phyloP scores from a whole-genome alignment of 1,284 basidiomycete genomes.

The Vanrija sp. region DNA sequence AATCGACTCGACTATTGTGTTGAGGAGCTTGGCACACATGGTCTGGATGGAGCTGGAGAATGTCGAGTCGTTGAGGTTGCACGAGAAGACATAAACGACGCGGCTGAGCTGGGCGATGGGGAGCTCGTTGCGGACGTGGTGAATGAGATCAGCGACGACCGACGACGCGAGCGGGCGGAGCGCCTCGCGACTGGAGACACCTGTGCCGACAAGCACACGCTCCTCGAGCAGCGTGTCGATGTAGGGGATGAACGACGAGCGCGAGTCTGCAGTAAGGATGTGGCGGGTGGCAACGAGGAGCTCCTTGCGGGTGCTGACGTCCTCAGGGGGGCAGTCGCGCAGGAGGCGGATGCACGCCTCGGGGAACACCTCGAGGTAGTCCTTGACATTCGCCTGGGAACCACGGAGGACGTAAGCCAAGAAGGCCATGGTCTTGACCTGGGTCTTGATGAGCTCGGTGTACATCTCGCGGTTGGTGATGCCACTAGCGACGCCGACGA shows the following conservation, averaged over 20 bases:
- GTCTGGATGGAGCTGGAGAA: slow-evolving; percentile 79
- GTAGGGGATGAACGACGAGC: slow-evolving; percentile 74
- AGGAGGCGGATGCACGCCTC: slow-evolving; percentile 78
- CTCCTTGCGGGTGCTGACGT: slow-evolving; percentile 82
- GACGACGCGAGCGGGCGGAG: slow-evolving; percentile 78
- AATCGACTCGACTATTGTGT: slow-evolving; percentile 82
- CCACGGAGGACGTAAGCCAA: slow-evolving; percentile 85
- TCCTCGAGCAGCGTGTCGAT: slow-evolving; percentile 91
- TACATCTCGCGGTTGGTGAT: slow-evolving; percentile 76
- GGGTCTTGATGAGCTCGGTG: slow-evolving; percentile 83
- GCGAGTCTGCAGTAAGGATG: slow-evolving; percentile 75
- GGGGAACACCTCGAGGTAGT: slow-evolving; percentile 77
- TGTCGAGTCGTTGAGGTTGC: slow-evolving; percentile 84
- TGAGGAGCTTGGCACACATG: slow-evolving; percentile 89
- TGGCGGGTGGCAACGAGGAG: slow-evolving; percentile 90
- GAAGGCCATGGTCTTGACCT: slow-evolving; percentile 95
- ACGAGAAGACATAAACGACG: slow-evolving; percentile 80
- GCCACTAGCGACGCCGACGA: slow-evolving; percentile 74
- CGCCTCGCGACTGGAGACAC: slow-evolving; percentile 72
- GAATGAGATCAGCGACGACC: slow-evolving; percentile 88
- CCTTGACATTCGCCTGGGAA: slow-evolving; percentile 63
- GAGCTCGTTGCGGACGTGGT: slow-evolving; percentile 83
- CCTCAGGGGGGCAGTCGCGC: slow-evolving; percentile 88
- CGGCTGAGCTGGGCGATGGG: slow-evolving; percentile 71
- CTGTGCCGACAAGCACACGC: slow-evolving; percentile 81